Evolutionary conservation across 2,329 filamentous ascomycete genomes (phyloP).

Genomic region (Phyllosticta citribraziliensis): DNA sequence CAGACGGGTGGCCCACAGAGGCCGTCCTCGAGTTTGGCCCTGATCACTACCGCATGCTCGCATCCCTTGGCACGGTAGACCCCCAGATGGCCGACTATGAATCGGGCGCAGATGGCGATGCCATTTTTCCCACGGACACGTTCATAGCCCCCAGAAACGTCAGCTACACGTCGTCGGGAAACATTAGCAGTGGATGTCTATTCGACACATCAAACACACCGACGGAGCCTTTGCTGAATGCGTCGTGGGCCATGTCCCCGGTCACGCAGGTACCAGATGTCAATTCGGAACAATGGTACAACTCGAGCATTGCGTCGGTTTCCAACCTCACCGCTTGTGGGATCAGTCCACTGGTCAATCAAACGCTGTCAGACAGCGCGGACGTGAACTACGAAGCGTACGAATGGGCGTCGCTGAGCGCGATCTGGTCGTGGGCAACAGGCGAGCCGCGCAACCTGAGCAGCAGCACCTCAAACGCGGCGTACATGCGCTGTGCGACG

Average conservation of each 20-base stretch:
- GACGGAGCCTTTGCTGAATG: conserved; percentile 35
- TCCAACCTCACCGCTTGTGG: conserved; percentile 46
- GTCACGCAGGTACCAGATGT: conserved; percentile 15
- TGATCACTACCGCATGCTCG: conserved; percentile 43
- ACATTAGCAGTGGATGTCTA: conserved; percentile 44
- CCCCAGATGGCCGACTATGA: conserved; percentile 49
- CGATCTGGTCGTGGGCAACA: conserved; percentile 52
- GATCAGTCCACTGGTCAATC: conserved; percentile 50
- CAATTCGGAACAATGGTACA: conserved; percentile 16
- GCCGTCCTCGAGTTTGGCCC: conserved; percentile 45
- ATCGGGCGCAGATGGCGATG: conserved; percentile 38
- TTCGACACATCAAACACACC: conserved; percentile 27
- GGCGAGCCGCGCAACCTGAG: conserved; percentile 43
- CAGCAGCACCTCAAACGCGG: conserved; percentile 22
- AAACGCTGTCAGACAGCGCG: conserved; percentile 42
- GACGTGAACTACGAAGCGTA: conserved; percentile 39
- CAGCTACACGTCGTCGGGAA: conserved; percentile 28
- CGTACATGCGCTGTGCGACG: conserved; percentile 45
- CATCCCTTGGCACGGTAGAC: conserved; percentile 48
- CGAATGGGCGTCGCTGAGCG: conserved; percentile 39
- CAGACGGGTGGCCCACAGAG: conserved; percentile 56
- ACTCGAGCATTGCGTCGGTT: conserved; percentile 19
- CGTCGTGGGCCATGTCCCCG: conserved; percentile 28
- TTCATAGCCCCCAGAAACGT: conserved; percentile 31
- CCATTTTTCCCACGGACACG: conserved; percentile 42